A percentile compares a stretch with the other conserved stretches of the same genome.
Evolutionary conservation across 345 rosid genomes (phyloP).

Genomic region (Aethionema arabicum): DNA sequence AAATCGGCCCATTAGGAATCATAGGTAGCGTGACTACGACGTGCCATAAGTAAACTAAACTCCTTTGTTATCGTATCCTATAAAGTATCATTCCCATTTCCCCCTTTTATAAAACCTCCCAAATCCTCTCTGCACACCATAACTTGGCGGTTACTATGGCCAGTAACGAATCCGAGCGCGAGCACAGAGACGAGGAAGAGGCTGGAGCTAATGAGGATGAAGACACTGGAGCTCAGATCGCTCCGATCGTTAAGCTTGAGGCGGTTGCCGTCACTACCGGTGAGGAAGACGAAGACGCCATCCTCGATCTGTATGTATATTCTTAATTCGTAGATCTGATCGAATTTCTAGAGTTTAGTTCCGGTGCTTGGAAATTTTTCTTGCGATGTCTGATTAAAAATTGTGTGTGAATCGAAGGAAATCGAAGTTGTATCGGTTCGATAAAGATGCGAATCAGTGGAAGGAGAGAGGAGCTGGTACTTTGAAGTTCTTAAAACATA

Average conservation of each 20-base stretch:
- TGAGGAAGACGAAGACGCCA: conserved; percentile 79
- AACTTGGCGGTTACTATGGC: conserved; percentile 47
- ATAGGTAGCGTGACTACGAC: too few species aligned
- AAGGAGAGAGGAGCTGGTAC: conserved; percentile 94
- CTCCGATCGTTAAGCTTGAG: conserved; percentile 85
- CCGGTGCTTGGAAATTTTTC: not conserved
- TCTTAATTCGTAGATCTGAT: conserved; percentile 27
- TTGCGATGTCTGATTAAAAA: conserved; percentile 1
- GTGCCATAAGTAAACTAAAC: too few species aligned
- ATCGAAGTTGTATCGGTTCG: conserved; percentile 84
- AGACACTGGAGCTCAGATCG: conserved; percentile 95
- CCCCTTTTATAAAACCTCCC: conserved; percentile 3
- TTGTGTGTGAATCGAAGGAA: conserved; percentile 50
- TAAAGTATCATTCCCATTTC: too few species aligned
- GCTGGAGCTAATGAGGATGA: conserved; percentile 78
- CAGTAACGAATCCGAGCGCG: conserved; percentile 55
- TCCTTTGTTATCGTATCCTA: too few species aligned
- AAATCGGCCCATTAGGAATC: too few species aligned
- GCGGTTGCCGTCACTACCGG: conserved; percentile 87
- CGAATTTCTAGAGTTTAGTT: conserved; percentile 16
- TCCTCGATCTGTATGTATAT: conserved; percentile 70
- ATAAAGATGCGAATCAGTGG: conserved; percentile 90
- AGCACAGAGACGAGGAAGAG: conserved; percentile 69
- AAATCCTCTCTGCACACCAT: conserved; percentile 8
- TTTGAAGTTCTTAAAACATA: conserved; percentile 86